phyloP scores from a whole-genome alignment of 148 eudicot species.

The Simmondsia chinensis region DNA sequence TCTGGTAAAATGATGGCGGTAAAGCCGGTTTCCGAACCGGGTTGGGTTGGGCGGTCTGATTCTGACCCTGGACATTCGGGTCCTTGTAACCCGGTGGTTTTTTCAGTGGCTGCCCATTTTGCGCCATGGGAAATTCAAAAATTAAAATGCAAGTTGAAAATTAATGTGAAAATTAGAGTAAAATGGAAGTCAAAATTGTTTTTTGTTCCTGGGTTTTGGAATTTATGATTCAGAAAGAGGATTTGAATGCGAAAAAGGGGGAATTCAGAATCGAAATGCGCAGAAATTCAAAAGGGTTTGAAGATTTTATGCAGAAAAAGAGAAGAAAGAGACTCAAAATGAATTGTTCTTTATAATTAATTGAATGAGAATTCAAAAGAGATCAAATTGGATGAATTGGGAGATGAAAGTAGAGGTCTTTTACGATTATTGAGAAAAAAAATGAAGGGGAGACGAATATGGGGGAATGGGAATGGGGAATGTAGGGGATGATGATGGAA shows the following conservation, averaged over 20 bases:
- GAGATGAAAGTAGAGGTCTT: neutral
- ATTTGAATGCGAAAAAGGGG: too few species aligned
- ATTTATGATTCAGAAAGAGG: too few species aligned
- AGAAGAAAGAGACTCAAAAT: neutral
- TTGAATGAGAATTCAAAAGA: neutral
- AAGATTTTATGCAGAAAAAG: neutral
- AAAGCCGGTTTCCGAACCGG: slow-evolving; percentile 12
- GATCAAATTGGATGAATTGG: neutral
- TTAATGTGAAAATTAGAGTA: too few species aligned
- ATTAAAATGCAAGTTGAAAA: too few species aligned
- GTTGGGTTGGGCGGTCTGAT: neutral
- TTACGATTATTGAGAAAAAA: neutral
- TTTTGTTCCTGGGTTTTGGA: too few species aligned
- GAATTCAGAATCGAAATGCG: too few species aligned
- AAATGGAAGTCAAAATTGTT: too few species aligned
- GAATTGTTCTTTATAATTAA: too few species aligned
- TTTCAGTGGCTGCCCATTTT: slow-evolving; percentile 9
- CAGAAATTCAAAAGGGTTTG: too few species aligned
- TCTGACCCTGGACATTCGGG: slow-evolving; percentile 3
- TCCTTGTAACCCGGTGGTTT: slow-evolving; percentile 31
- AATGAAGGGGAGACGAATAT: neutral
- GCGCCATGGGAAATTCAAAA: too few species aligned
- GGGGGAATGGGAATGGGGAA: neutral
- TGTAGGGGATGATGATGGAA: neutral
- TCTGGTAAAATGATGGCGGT: slow-evolving; percentile 17